phyloP scores from a whole-genome alignment of 306 rosid species.

The Datisca glomerata region DNA sequence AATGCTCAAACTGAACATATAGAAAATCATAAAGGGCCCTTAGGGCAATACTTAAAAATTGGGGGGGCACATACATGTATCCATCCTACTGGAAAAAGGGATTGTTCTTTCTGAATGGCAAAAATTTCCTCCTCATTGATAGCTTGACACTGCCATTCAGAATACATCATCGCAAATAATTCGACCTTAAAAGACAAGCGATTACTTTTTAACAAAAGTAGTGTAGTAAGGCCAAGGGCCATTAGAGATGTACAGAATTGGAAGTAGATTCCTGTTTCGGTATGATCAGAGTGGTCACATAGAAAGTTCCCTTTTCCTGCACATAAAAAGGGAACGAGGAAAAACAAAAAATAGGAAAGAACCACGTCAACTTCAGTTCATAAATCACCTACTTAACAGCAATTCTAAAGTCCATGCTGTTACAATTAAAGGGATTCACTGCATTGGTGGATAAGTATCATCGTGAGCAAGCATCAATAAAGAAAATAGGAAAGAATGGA shows the following conservation, averaged over 20 bases:
- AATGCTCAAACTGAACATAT: too few relatives aligned
- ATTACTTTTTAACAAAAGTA: conserved; percentile 1
- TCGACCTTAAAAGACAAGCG: not conserved
- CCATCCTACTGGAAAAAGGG: conserved; percentile 81
- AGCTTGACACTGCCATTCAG: conserved; percentile 67
- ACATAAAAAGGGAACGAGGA: conserved; percentile 12
- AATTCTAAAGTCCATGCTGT: too few relatives aligned
- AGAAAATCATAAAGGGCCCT: too few relatives aligned
- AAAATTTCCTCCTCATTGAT: conserved; percentile 70
- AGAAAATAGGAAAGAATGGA: too few relatives aligned
- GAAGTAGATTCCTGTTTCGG: conserved; percentile 91
- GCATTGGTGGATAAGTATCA: too few relatives aligned
- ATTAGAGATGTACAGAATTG: conserved; percentile 45
- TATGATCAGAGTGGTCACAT: conserved; percentile 64
- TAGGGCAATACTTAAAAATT: too few relatives aligned
- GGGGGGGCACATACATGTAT: conserved; percentile 46
- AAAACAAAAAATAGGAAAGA: conserved; percentile 7
- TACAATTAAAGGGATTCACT: too few relatives aligned
- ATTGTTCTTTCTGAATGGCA: conserved; percentile 49
- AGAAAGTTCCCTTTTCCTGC: conserved; percentile 55
- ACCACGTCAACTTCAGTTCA: too few relatives aligned
- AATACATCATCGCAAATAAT: conserved; percentile 10
- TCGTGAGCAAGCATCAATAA: too few relatives aligned
- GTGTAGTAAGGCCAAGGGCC: conserved; percentile 2
- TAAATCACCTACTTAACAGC: too few relatives aligned